Base-by-base conservation (phyloP, 176 grass and related monocot genomes). In the Rhipidocladum racemiflorum region DNA sequence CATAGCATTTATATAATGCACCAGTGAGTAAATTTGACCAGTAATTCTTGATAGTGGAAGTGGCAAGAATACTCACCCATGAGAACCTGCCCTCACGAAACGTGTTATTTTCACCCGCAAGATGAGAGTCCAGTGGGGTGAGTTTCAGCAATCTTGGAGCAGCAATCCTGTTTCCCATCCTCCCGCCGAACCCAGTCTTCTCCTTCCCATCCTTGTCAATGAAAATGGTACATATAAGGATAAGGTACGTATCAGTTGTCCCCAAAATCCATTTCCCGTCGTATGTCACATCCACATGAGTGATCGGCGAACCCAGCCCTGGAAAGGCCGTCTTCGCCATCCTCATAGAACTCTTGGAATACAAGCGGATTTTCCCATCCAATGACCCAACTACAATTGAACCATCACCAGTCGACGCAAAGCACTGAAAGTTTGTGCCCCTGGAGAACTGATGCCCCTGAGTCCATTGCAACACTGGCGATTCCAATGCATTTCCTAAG, bases 251-350 rank as follows among this genome's bases (percentile, higher is more conserved):
- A 11, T 99, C 91, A 1, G 92, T 93, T 0, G 96, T 99, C 10
- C 96, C 96, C 0, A 99, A 23, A 7, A 98, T 93, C 92, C 95
- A 98, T 23, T 85, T 95, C 0, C 95, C 95, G 24, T 98, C 95
- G 4, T 88, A 99, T 0, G 92, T 99, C 18, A 99, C 96, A 62
- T 99, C 96, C 0, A 99, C 96, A 69, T 99, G 96, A 25, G 91
- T 99, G 20, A 99, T 93, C 0, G 96, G 96, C 0, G 92, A 93
- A 30, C 96, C 96, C n/a, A 99, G 83, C 36, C 96, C 96, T 43
- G 96, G 96, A 72, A 99, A 99, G 32, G 88, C 92, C 0, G 96
- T 99, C 89, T 99, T 99, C 0, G 96, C 92, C 96, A 99, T 95
- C 80, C 96, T 95, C 96, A 95, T 95, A n/a, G 96, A 99, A 62